These are phyloP conservation scores for Fusarium continuum DNA, from an alignment of 2,329 filamentous ascomycete species.

Conservation along the genomic window DNA sequence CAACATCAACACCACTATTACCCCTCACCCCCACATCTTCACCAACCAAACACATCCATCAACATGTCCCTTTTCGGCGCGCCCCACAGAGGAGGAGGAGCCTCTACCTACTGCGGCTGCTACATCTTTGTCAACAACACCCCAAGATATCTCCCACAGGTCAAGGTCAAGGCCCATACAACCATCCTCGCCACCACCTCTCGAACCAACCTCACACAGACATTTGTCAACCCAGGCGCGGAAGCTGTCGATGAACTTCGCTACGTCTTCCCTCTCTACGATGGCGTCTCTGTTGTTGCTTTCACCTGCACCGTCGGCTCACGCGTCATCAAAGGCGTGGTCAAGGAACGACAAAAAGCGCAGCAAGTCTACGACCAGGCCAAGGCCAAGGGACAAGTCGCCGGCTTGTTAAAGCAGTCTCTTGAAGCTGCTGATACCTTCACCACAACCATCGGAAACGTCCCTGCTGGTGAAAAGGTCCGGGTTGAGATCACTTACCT, in stretches of 20 bases:
- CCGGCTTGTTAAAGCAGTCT: slow-evolving; percentile 72
- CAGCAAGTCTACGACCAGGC: slow-evolving; percentile 68
- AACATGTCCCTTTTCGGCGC: slow-evolving; percentile 4
- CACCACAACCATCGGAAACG: slow-evolving; percentile 72
- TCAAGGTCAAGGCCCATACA: slow-evolving; percentile 66
- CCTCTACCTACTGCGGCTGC: slow-evolving; percentile 47
- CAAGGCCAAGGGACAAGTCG: slow-evolving; percentile 65
- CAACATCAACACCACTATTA: not conserved
- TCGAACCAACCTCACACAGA: slow-evolving; percentile 61
- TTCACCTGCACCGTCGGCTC: slow-evolving; percentile 72
- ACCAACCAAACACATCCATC: not conserved
- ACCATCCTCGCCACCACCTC: slow-evolving; percentile 66
- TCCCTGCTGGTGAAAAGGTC: slow-evolving; percentile 66
- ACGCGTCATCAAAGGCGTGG: slow-evolving; percentile 68
- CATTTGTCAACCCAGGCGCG: slow-evolving; percentile 66
- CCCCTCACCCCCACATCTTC: not conserved
- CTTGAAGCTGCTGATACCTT: slow-evolving; percentile 71
- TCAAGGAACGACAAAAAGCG: slow-evolving; percentile 72
- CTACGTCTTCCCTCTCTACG: slow-evolving; percentile 77
- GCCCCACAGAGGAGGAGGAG: no score
- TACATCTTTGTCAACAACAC: slow-evolving; percentile 41
- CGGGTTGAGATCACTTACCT: slow-evolving; percentile 72
- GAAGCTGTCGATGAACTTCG: slow-evolving; percentile 56
- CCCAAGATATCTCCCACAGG: slow-evolving; percentile 64
- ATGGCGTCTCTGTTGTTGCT: slow-evolving; percentile 74